Evolutionary conservation across 2,329 filamentous ascomycete species (phyloP).

Genomic region (Fusarium sp.): DNA sequence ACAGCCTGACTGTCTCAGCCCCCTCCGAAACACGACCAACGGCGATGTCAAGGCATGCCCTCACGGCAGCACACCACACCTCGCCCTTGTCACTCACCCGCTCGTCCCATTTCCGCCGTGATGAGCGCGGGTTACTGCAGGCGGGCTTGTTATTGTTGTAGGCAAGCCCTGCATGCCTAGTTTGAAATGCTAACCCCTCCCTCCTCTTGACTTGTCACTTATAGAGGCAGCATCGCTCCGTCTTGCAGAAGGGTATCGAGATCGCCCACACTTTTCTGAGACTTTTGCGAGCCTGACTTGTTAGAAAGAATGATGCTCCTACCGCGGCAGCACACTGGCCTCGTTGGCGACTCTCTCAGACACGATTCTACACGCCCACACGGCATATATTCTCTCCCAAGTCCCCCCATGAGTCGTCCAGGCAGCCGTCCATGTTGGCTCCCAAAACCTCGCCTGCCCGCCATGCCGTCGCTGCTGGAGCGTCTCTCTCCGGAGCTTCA

Average conservation of each 20-base stretch:
- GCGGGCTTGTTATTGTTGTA: constrained; percentile 25
- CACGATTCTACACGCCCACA: constrained; percentile 14
- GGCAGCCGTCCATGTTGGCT: constrained; percentile 21
- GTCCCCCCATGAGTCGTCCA: constrained; percentile 14
- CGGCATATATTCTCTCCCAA: constrained; percentile 12
- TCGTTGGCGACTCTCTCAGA: constrained; percentile 17
- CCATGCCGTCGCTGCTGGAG: constrained; percentile 47
- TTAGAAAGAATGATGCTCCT: constrained; percentile 46
- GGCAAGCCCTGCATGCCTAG: constrained; percentile 1
- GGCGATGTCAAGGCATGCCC: constrained; percentile 38
- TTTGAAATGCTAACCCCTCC: constrained; percentile 2
- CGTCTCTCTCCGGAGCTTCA: constrained; percentile 51
- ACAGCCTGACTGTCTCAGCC: constrained; percentile 47
- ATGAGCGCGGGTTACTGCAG: constrained; percentile 16
- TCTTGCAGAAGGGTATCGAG: constrained; percentile 41
- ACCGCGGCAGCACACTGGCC: constrained; percentile 35
- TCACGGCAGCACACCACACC: constrained; percentile 30
- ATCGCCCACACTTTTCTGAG: constrained; percentile 22
- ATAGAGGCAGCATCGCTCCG: constrained; percentile 39
- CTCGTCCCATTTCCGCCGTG: constrained; percentile 24
- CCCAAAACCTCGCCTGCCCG: constrained; percentile 13
- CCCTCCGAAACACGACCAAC: constrained; percentile 48
- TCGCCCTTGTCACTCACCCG: constrained; percentile 20
- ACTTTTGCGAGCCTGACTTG: not conserved
- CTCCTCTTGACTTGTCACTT: constrained; percentile 29